Evolutionary conservation across 2,329 filamentous ascomycete genomes (phyloP), one percentile per base, ranked within the genome.

Genomic region (Fusarium sp.): DNA sequence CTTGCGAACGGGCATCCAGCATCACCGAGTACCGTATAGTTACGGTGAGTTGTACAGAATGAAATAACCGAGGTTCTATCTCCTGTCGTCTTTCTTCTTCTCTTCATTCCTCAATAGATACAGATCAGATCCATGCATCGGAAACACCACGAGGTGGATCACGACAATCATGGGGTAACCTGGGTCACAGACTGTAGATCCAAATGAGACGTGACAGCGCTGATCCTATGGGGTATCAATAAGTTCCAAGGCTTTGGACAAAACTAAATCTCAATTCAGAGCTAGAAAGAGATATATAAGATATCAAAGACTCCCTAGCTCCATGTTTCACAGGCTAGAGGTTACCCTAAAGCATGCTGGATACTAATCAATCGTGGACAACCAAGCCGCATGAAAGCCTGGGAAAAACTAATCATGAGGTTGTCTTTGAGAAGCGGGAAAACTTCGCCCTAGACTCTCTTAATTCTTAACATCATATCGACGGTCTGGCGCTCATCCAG

Each of bases 81-180:
- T 15, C 27, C 40, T 27, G 12, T 24, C 46, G 22, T 65, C 18
- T 29, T 40, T 47, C 22, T 34, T 22, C 22, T 40, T 29, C 13
- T 27, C 32, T 58, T 22, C 16, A 9, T 38, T 10, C n/a, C 34
- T 25, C 45, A 60, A 52, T 32, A 15, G n/a, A 43, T 40, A 8
- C 29, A 13, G 24, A 38, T 13, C 32, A 24, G 12, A 24, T 32
- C 44, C 38, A 25, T 38, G 20, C 22, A 43, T 22, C 27, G 25
- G 44, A 56, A 51, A 53, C 55, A 56, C 38, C 66, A 46, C 18
- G 13, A 60, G 25, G 67, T 62, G 67, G 67, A 70, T 44, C 53
- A 20, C 12, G n/a, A 25, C 20, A 54, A 70, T 59, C 49, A 57
- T 68, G 67, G 67, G 62, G 46, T 64, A 54, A 45, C 22, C 25